Percentiles rank a stretch among this genome's conserved stretches.
Evolutionary conservation across 495 filamentous ascomycete species (phyloP).

Genomic region (Penicillium canescens): DNA sequence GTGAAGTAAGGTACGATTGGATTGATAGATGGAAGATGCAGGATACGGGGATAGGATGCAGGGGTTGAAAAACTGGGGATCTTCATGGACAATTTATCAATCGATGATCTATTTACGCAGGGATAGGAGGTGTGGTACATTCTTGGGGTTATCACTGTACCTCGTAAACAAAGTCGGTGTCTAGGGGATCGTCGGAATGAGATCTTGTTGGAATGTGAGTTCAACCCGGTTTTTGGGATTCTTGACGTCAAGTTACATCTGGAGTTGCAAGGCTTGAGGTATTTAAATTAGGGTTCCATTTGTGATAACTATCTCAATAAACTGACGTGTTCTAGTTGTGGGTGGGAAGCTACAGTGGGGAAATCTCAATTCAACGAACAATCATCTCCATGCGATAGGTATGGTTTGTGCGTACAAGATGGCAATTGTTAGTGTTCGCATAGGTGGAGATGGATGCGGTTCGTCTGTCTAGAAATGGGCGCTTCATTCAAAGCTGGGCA

Average conservation of each 20-base stretch:
- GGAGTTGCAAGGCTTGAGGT: too few relatives aligned
- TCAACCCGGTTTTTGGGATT: neutral
- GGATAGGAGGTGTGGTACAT: neutral
- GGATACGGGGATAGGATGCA: neutral
- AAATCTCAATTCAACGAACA: too few relatives aligned
- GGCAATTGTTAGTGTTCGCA: too few relatives aligned
- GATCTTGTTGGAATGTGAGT: conserved; percentile 3
- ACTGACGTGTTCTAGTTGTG: too few relatives aligned
- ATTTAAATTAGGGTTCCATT: too few relatives aligned
- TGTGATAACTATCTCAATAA: too few relatives aligned
- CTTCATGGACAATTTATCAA: conserved; percentile 3
- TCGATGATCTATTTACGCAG: neutral
- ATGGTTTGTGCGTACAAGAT: too few relatives aligned
- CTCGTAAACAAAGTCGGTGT: neutral
- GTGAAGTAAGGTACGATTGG: neutral
- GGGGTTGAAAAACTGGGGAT: neutral
- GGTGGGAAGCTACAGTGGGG: too few relatives aligned
- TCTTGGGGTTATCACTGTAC: neutral
- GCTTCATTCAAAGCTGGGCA: too few relatives aligned
- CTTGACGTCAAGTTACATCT: neutral
- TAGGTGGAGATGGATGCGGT: too few relatives aligned
- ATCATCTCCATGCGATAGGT: too few relatives aligned
- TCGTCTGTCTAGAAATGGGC: too few relatives aligned
- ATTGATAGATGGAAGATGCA: neutral
- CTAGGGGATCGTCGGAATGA: conserved; percentile 4